Evolutionary conservation across 1,139 yeast species (phyloP).

Genomic region (Blastobotrys raffinosifermentans): DNA sequence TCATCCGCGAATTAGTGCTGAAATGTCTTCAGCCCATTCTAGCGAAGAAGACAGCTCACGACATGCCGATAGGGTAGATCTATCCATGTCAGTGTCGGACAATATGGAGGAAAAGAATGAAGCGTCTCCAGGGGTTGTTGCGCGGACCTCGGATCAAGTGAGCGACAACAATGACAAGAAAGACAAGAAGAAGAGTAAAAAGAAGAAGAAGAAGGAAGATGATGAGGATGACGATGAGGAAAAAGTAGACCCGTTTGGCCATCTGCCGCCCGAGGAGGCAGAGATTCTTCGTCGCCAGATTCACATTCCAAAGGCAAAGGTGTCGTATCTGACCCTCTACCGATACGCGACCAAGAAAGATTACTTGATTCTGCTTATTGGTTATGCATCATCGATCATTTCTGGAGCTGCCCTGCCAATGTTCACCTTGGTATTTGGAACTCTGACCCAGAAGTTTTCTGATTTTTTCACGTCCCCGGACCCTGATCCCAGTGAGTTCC

Average conservation of each 20-base stretch:
- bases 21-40: no score
- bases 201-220: conserved; percentile 2
- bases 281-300: conserved; percentile 32
- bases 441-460: conserved; percentile 35
- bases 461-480: conserved; percentile 27
- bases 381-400: conserved; percentile 29
- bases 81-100: no score
- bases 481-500: conserved; percentile 29
- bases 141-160: no score
- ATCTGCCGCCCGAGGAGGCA: conserved; percentile 30
- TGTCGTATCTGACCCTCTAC: conserved; percentile 31
- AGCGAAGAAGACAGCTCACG: no score
- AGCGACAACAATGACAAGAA: conserved; percentile 1
- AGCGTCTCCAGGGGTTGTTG: no score
- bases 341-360: conserved; percentile 34
- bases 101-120: no score
- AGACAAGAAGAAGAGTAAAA: neutral
- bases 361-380: conserved; percentile 24
- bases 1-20: no score
- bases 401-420: conserved; percentile 38
- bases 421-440: conserved; percentile 38
- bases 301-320: conserved; percentile 20
- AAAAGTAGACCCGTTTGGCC: conserved; percentile 22
- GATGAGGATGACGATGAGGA: conserved; percentile 5
- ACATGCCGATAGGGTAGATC: no score